Evolutionary conservation across 139 green algal species (phyloP).

Genomic region (Picochlorum sp.): DNA sequence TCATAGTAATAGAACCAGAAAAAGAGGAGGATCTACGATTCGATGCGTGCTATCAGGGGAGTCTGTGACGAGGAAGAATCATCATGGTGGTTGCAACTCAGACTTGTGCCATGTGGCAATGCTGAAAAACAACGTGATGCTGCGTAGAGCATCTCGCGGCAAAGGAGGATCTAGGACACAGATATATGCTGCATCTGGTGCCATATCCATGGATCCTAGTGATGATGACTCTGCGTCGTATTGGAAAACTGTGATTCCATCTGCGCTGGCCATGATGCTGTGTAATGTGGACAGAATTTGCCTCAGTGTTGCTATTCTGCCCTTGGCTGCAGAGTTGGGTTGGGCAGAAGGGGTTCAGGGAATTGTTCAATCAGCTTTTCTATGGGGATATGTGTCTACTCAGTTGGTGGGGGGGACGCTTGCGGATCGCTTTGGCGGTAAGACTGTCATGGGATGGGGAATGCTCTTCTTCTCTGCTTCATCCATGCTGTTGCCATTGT

Average conservation of each 20-base stretch:
- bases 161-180: too few species aligned
- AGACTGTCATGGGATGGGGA: conserved; percentile 67
- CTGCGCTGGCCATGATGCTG: conserved; percentile 65
- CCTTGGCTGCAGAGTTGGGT: conserved; percentile 74
- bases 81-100: too few species aligned
- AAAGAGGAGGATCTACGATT: too few species aligned
- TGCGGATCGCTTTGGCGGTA: conserved; percentile 77
- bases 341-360: conserved; percentile 72
- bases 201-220: background rate
- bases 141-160: too few species aligned
- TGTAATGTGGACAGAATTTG: conserved; percentile 97
- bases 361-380: conserved; percentile 82
- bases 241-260: conserved; percentile 46
- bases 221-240: background rate
- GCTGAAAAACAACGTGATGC: too few species aligned
- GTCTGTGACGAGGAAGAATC: too few species aligned
- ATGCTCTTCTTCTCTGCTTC: conserved; percentile 77
- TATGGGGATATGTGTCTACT: conserved; percentile 90
- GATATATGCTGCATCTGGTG: too few species aligned
- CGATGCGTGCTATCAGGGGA: too few species aligned
- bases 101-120: too few species aligned
- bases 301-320: conserved; percentile 88
- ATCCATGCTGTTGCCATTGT: conserved; percentile 63
- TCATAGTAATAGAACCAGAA: too few species aligned
- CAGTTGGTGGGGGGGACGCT: conserved; percentile 75